These are phyloP conservation scores for Pilobolus umbonatus DNA, from an alignment of 192 early-diverging fungal species.

Conservation along the genomic window DNA sequence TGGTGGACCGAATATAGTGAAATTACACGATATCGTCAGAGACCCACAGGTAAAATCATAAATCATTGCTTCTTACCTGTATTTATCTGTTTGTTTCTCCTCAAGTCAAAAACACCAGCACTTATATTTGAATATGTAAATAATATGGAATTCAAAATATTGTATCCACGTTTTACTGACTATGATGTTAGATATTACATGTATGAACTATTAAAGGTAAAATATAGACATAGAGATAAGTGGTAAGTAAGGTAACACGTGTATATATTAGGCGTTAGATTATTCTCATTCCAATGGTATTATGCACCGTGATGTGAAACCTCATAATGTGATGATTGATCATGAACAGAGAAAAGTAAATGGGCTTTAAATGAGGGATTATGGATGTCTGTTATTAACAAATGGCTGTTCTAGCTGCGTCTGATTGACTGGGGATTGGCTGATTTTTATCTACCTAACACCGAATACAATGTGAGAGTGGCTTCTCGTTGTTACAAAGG, in stretches of 20 bases:
- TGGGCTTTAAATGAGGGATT: too few relatives aligned
- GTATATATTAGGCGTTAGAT: too few relatives aligned
- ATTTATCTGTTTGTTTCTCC: background rate
- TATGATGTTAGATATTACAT: conserved; percentile 97
- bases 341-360: conserved; percentile 76
- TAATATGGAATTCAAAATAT: conserved; percentile 95
- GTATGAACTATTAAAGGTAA: conserved; percentile 91
- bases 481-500: conserved; percentile 99
- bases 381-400: too few relatives aligned
- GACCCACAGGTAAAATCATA: conserved; percentile 74
- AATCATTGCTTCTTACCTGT: background rate
- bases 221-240: too few relatives aligned
- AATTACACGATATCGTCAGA: conserved; percentile 88
- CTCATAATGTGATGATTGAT: conserved; percentile 99
- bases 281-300: conserved; percentile 97
- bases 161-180: conserved; percentile 92
- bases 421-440: conserved; percentile 99
- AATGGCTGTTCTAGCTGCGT: conserved; percentile 51
- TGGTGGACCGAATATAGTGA: conserved; percentile 91
- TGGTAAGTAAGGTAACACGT: too few relatives aligned
- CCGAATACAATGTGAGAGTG: conserved; percentile 96
- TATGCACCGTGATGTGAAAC: conserved; percentile 99
- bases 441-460: conserved; percentile 97
- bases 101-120: conserved; percentile 91
- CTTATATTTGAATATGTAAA: conserved; percentile 96